These are phyloP conservation scores for Hippophae gyantsensis DNA, from an alignment of 306 rosid species.

Conservation along the genomic window DNA sequence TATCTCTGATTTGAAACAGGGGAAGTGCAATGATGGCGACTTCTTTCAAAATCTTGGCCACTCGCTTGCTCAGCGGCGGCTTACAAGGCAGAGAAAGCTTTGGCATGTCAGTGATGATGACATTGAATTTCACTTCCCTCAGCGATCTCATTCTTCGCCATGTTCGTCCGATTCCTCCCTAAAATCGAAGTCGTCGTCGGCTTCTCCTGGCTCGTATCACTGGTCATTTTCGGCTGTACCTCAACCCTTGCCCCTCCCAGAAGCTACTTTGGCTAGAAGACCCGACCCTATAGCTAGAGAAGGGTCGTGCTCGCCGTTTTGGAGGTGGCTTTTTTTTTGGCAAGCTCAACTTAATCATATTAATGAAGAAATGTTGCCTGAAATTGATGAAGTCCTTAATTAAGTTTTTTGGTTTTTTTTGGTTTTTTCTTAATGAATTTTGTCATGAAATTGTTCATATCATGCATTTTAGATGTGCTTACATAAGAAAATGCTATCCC, in stretches of 20 bases:
- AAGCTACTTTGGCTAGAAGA: slow-evolving; percentile 25
- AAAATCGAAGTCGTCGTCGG: slow-evolving; percentile 13
- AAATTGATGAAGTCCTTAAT: too few species aligned
- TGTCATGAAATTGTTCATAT: too few species aligned
- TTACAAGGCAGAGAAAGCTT: slow-evolving; percentile 61
- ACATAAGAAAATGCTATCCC: too few species aligned
- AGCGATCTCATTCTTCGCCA: slow-evolving; percentile 28
- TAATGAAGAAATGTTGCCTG: too few species aligned
- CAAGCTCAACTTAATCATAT: too few species aligned
- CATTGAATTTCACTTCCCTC: slow-evolving; percentile 18
- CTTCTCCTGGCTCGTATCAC: slow-evolving; percentile 21
- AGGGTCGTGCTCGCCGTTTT: slow-evolving; percentile 4
- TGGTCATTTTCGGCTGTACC: slow-evolving; percentile 41
- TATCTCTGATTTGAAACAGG: background rate
- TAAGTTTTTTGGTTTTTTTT: too few species aligned
- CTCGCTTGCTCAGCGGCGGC: slow-evolving; percentile 35
- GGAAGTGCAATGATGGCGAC: slow-evolving; percentile 3
- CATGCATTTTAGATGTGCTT: too few species aligned
- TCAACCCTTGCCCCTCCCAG: slow-evolving; percentile 67
- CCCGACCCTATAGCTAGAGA: slow-evolving; percentile 18
- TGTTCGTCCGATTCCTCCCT: slow-evolving; percentile 35
- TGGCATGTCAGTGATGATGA: slow-evolving; percentile 37
- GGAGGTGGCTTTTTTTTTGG: slow-evolving; percentile 29
- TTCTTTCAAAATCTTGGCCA: background rate
- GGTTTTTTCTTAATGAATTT: too few species aligned